Conservation (phyloP, 2,329 filamentous ascomycete species). For the Ustilaginoidea virens region DNA sequence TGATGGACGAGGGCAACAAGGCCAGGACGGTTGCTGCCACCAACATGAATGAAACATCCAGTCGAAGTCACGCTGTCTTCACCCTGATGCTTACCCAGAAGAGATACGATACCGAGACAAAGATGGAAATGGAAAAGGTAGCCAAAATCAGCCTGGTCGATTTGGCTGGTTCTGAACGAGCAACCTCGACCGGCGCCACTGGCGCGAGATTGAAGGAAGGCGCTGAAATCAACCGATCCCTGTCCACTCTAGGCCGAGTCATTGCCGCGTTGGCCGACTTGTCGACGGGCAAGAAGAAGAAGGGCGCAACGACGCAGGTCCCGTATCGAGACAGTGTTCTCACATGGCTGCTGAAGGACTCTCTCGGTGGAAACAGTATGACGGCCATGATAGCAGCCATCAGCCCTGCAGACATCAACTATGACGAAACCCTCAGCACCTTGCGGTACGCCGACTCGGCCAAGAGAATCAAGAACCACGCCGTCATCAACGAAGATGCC, state of each 20-base stretch:
- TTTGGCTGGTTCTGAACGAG: conserved; percentile 92
- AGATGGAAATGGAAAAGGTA: conserved; percentile 95
- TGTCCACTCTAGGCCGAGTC: conserved; percentile 91
- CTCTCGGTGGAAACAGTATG: conserved; percentile 94
- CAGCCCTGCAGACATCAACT: conserved; percentile 96
- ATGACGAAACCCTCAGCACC: conserved; percentile 92
- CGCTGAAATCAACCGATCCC: conserved; percentile 92
- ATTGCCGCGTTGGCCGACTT: conserved; percentile 91
- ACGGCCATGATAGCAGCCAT: conserved; percentile 99
- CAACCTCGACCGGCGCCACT: conserved; percentile 91
- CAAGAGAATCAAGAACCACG: conserved; percentile 99
- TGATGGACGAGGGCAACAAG: conserved; percentile 99
- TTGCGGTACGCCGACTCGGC: conserved; percentile 93
- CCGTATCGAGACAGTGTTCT: conserved; percentile 94
- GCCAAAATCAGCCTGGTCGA: conserved; percentile 97
- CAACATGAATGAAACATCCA: conserved; percentile 99
- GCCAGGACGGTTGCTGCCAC: conserved; percentile 93
- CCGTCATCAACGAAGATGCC: conserved; percentile 95
- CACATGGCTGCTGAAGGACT: conserved; percentile 95
- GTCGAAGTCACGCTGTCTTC: conserved; percentile 95
- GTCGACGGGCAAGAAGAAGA: conserved; percentile 72
- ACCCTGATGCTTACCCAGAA: conserved; percentile 94
- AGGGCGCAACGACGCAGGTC: conserved; percentile 55
- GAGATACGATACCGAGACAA: conserved; percentile 76
- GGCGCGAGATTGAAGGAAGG: conserved; percentile 92